Evolutionary conservation across 257 asterid genomes (phyloP).

Genomic region (Haberlea rhodopensis): DNA sequence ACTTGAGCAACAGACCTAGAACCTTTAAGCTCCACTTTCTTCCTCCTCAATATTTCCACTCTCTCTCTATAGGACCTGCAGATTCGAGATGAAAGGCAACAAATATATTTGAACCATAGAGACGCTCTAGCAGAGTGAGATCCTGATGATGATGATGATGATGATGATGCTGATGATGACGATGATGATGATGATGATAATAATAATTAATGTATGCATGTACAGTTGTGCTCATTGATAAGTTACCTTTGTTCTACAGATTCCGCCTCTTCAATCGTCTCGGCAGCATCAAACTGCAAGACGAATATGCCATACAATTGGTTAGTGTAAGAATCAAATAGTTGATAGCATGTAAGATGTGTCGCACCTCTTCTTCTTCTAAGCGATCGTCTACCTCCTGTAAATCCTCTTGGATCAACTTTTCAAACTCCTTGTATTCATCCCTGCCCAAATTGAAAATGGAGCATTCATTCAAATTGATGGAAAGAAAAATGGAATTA

Average conservation of each 20-base stretch:
- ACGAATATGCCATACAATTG: slow-evolving; percentile 22
- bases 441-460: slow-evolving; percentile 50
- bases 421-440: slow-evolving; percentile 94
- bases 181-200: no score
- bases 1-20: slow-evolving; percentile 42
- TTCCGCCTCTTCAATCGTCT: slow-evolving; percentile 83
- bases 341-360: neutral
- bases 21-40: slow-evolving; percentile 70
- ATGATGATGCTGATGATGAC: no score
- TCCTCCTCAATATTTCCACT: slow-evolving; percentile 66
- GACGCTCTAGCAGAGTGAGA: slow-evolving; percentile 19
- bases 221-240: slow-evolving; percentile 2
- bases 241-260: slow-evolving; percentile 76
- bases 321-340: slow-evolving; percentile 6
- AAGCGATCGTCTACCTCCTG: slow-evolving; percentile 71
- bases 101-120: slow-evolving; percentile 12
- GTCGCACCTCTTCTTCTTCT: slow-evolving; percentile 97
- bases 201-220: neutral
- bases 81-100: slow-evolving; percentile 15
- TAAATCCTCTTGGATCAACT: slow-evolving; percentile 80
- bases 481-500: neutral
- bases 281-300: slow-evolving; percentile 88
- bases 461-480: slow-evolving; percentile 5
- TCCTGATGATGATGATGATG: no score
- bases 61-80: slow-evolving; percentile 63